Evolutionary conservation across 2,329 filamentous ascomycete species (phyloP), one percentile per base, ranked within the genome.

Genomic region (Drechslerella stenobrocha): DNA sequence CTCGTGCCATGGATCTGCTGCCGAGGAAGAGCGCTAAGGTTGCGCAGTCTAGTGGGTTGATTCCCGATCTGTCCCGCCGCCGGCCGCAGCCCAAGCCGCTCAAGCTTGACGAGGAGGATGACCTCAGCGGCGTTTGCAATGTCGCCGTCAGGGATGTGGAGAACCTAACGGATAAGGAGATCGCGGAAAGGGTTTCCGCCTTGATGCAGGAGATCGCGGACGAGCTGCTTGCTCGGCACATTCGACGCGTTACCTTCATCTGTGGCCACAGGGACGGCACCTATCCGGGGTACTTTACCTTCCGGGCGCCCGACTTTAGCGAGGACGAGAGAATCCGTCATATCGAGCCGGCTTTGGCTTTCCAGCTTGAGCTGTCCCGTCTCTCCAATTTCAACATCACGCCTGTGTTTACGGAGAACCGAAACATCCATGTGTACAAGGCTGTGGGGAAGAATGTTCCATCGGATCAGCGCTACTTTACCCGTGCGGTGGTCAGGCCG

Each of bases 351-450:
- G 92, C 93, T 57, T 82, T 96, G 77, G 91, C 93, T 75, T 98
- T 97, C 89, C 93, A 98, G 81, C 88, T 97, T 76, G 93, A 98
- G 79, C 86, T 98, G 71, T 87, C 86, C 65, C 88, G 93, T 77
- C 84, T 98, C 26, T 88, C 88, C 75, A 97, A 96, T 80, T 98
- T 98, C 84, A 87, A 90, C 80, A 95, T 97, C 79, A 95, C 91
- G 80, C 92, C 93, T 1, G 90, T 98, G 52, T 98, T 98, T 80
- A 97, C 93, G 0, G 91, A 97, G 79, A 98, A 98, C 82, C 88
- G 95, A 76, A 97, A 95, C 79, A 96, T 98, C 71, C 93, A 98
- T 81, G 91, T 98, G 66, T 98, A 97, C 79, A 91, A 97, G 81
- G 93, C 89, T 72, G 81, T 95, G 74, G 93, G 93, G 75, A 98